phyloP scores from a whole-genome alignment of 805 yeast species.

The Kurtzmaniella cleridarum region DNA sequence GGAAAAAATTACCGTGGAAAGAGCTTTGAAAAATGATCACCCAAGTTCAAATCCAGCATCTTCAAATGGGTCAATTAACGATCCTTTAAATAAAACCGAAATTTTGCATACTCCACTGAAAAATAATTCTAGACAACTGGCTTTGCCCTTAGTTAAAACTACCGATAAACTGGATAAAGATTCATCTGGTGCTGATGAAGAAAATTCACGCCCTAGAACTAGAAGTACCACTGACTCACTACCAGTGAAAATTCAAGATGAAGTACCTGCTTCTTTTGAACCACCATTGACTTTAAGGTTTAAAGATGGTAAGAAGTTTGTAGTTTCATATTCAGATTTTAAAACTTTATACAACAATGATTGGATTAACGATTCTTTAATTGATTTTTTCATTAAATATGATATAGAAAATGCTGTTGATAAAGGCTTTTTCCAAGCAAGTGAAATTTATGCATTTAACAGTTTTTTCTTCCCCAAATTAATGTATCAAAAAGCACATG shows the following conservation, averaged over 20 bases:
- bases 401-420: slow-evolving; percentile 37
- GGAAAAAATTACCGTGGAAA: slow-evolving; percentile 1
- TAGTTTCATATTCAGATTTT: slow-evolving; percentile 66
- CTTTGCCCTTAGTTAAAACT: neutral
- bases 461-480: slow-evolving; percentile 79
- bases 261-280: slow-evolving; percentile 35
- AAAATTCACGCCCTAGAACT: neutral
- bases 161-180: neutral
- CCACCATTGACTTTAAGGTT: slow-evolving; percentile 48
- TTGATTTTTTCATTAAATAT: slow-evolving; percentile 76
- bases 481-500: slow-evolving; percentile 18
- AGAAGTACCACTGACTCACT: neutral
- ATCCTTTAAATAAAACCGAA: too few relatives aligned
- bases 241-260: slow-evolving; percentile 15
- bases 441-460: slow-evolving; percentile 58
- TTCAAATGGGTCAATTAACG: too few relatives aligned
- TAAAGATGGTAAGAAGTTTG: slow-evolving; percentile 47
- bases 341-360: slow-evolving; percentile 72
- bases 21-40: too few relatives aligned
- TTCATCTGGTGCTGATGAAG: neutral
- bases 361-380: slow-evolving; percentile 85
- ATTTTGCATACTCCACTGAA: too few relatives aligned
- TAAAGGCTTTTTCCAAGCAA: slow-evolving; percentile 18
- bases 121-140: too few relatives aligned
- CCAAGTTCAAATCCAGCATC: too few relatives aligned